Conservation (phyloP, 768 basidiomycete species). For the Termitomyces sp. region DNA sequence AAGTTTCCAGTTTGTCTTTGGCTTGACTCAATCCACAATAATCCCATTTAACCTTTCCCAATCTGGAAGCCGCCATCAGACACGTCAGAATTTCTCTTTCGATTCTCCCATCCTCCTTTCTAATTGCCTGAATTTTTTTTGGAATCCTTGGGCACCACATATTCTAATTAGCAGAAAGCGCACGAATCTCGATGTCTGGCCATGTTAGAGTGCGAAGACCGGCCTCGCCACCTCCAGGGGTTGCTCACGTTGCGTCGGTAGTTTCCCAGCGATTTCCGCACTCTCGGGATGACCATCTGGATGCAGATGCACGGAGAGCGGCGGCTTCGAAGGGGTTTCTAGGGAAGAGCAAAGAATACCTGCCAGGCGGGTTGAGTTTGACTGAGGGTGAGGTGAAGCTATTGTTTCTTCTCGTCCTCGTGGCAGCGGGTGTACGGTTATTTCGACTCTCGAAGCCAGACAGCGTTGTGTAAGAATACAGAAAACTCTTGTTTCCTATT, state of each 20-base stretch:
- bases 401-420: constrained; percentile 56
- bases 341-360: constrained; percentile 39
- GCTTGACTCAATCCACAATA: too few relatives aligned
- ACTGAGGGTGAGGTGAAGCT: constrained; percentile 77
- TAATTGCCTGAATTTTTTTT: constrained; percentile 3
- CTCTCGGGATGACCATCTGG: constrained; percentile 60
- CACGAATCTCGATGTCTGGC: constrained; percentile 34
- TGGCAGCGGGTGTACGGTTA: constrained; percentile 80
- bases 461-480: constrained; percentile 81
- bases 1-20: too few relatives aligned
- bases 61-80: constrained; percentile 13
- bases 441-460: constrained; percentile 83
- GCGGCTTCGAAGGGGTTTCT: constrained; percentile 65
- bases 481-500: neutral
- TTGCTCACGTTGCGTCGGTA: constrained; percentile 33
- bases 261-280: constrained; percentile 61
- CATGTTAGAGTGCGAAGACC: constrained; percentile 66
- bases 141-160: constrained; percentile 7
- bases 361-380: constrained; percentile 62
- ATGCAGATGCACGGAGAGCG: constrained; percentile 69
- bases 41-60: neutral
- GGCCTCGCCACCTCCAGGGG: constrained; percentile 59
- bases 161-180: constrained; percentile 7
- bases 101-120: constrained; percentile 3
- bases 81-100: constrained; percentile 15